These are phyloP conservation scores for Bruguiera hainesii DNA, from an alignment of 441 rosid species.

Conservation along the genomic window DNA sequence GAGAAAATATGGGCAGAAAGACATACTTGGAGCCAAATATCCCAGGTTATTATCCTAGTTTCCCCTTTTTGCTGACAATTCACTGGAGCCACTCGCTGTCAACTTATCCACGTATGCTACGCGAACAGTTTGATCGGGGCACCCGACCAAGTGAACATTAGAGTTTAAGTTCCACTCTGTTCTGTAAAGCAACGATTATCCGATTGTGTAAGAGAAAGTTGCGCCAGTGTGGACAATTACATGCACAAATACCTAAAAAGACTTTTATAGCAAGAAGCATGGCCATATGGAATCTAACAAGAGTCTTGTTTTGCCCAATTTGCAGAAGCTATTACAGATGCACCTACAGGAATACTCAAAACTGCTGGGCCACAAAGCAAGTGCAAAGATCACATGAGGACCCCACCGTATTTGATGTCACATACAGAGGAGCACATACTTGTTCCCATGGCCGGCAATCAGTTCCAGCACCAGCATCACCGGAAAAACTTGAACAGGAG, in stretches of 20 bases:
- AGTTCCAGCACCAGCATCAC: constrained; percentile 25
- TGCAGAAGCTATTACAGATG: constrained; percentile 91
- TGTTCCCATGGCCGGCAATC: constrained; percentile 46
- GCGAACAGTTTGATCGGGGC: too few species aligned
- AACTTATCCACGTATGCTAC: too few species aligned
- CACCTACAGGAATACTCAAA: constrained; percentile 60
- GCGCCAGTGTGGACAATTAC: too few species aligned
- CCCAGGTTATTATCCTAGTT: constrained; percentile 52
- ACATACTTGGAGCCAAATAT: constrained; percentile 78
- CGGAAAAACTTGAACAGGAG: constrained; percentile 35
- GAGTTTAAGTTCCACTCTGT: too few species aligned
- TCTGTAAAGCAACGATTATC: too few species aligned
- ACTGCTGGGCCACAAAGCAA: constrained; percentile 88
- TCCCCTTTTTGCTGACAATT: background rate
- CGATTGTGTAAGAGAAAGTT: too few species aligned
- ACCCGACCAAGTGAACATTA: too few species aligned
- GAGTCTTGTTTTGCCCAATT: background rate
- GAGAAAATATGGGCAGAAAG: constrained; percentile 98
- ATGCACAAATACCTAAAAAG: too few species aligned
- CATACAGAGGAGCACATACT: constrained; percentile 70
- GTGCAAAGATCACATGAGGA: constrained; percentile 82
- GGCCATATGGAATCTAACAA: background rate
- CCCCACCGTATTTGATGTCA: constrained; percentile 55
- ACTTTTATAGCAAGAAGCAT: too few species aligned
- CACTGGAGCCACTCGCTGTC: too few species aligned